Evolutionary conservation across 2,329 filamentous ascomycete species (phyloP).

Genomic region (Rutstroemia sp.): DNA sequence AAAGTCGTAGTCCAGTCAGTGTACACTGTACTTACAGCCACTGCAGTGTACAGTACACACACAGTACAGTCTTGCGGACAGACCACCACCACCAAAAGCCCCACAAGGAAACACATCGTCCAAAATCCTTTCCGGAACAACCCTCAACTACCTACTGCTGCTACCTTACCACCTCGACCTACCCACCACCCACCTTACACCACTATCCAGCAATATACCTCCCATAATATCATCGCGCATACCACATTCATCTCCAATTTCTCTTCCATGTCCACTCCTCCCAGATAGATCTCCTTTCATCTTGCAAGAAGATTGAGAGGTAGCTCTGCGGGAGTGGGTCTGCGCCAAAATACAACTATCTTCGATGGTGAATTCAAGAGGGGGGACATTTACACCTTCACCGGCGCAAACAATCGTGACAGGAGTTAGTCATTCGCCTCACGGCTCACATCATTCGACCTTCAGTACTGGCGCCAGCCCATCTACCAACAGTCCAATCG

Average conservation of each 20-base stretch:
- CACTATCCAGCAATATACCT: not conserved
- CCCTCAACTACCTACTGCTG: slow-evolving; percentile 1
- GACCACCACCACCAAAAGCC: not conserved
- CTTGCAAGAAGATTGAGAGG: slow-evolving; percentile 28
- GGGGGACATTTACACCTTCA: slow-evolving; percentile 32
- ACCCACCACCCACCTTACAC: not conserved
- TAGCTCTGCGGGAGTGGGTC: slow-evolving; percentile 30
- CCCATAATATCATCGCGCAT: slow-evolving; percentile 2
- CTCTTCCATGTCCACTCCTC: slow-evolving; percentile 25
- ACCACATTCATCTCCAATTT: not conserved
- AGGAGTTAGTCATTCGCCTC: slow-evolving; percentile 31
- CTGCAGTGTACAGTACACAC: not conserved
- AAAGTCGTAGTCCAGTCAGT: no score
- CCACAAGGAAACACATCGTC: not conserved
- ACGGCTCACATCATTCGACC: slow-evolving; percentile 40
- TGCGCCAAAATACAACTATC: slow-evolving; percentile 28
- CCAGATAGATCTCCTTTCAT: slow-evolving; percentile 29
- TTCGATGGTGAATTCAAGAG: slow-evolving; percentile 33
- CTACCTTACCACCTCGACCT: not conserved
- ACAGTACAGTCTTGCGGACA: not conserved
- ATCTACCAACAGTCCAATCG: slow-evolving; percentile 34
- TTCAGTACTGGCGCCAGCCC: slow-evolving; percentile 31
- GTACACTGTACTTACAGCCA: no score
- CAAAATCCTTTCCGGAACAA: not conserved
- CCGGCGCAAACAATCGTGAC: slow-evolving; percentile 31